Conservation (phyloP, 192 early-diverging fungal species). For the Obelidium mucronatum region DNA sequence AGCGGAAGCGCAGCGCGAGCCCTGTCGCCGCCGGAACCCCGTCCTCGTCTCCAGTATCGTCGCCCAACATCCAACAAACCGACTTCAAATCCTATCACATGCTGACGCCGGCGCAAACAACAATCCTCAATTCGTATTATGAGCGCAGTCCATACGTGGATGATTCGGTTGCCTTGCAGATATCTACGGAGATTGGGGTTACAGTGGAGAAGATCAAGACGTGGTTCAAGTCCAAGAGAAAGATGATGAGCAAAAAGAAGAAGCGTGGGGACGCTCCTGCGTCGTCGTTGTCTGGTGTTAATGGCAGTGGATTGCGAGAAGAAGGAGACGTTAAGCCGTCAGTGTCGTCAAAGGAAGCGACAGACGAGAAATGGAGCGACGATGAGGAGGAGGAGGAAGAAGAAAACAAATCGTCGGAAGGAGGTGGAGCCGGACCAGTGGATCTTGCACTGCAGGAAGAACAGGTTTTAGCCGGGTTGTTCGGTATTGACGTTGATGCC, state of each 20-base stretch:
- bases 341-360: background rate
- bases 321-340: background rate
- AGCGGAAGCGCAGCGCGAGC: background rate
- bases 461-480: background rate
- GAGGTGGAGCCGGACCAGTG: too few species aligned
- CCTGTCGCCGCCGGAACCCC: background rate
- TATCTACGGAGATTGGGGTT: background rate
- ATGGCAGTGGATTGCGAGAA: background rate
- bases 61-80: background rate
- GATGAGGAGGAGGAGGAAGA: background rate
- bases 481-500: background rate
- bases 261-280: background rate
- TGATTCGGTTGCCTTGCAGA: background rate
- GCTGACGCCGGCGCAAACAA: background rate
- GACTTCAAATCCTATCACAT: constrained; percentile 17
- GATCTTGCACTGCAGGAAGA: background rate
- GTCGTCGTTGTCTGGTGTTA: background rate
- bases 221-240: constrained; percentile 13
- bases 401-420: too few species aligned
- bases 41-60: background rate
- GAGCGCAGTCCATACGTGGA: background rate
- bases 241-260: background rate
- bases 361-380: background rate
- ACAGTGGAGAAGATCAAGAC: constrained; percentile 11
- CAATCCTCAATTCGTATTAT: background rate